A percentile compares a stretch with the other conserved stretches of the same genome.
These are phyloP conservation scores for Paraleonurus japonicus DNA, from an alignment of 257 asterid genomes.

Conservation along the genomic window DNA sequence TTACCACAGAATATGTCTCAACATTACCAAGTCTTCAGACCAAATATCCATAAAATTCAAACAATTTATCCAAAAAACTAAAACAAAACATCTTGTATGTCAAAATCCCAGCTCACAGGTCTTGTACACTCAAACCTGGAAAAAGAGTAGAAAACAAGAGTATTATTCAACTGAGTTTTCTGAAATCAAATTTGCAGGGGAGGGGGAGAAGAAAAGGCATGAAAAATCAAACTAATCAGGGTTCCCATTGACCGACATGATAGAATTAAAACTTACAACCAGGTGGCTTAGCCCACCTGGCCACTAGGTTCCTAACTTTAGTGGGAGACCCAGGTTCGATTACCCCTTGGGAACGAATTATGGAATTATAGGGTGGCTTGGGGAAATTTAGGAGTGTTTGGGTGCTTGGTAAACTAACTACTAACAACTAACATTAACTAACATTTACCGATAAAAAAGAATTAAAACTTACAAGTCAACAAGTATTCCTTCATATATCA, in stretches of 20 bases:
- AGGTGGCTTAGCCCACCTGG: no score
- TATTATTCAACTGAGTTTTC: not conserved
- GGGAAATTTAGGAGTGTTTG: no score
- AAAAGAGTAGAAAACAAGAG: not conserved
- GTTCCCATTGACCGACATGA: not conserved
- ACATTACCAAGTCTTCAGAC: not conserved
- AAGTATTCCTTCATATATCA: not conserved
- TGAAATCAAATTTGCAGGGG: not conserved
- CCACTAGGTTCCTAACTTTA: no score
- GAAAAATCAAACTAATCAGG: no score
- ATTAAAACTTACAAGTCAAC: not conserved
- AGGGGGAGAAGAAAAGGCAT: no score
- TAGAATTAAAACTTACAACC: no score
- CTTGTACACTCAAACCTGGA: conserved; percentile 44
- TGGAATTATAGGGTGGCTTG: no score
- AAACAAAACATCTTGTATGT: conserved; percentile 5
- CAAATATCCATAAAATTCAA: not conserved
- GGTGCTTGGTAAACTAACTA: no score
- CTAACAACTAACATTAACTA: no score
- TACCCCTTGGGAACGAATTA: no score
- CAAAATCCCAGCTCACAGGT: conserved; percentile 29
- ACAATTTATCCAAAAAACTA: not conserved
- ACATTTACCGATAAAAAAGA: no score
- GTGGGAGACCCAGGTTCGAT: no score
- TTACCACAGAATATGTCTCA: conserved; percentile 10